Evolutionary conservation across 176 grass and related monocot genomes (phyloP).

Genomic region (Eleusine indica): DNA sequence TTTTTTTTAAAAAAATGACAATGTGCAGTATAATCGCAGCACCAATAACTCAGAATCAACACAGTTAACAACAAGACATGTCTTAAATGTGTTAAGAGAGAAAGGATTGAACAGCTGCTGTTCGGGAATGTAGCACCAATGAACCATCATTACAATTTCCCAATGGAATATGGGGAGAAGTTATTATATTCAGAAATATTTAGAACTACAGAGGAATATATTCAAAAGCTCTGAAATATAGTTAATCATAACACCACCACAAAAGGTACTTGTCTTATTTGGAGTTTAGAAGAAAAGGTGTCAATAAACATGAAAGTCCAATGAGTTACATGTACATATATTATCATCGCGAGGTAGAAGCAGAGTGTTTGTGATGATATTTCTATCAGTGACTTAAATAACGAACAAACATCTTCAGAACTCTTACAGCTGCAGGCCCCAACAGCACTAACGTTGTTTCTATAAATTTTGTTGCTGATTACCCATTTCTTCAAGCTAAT

Average conservation of each 20-base stretch:
- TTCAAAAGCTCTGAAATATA: background rate
- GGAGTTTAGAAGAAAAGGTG: background rate
- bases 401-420: slow-evolving; percentile 9
- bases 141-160: background rate
- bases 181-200: background rate
- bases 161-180: background rate
- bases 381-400: slow-evolving; percentile 5
- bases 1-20: background rate
- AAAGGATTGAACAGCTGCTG: background rate
- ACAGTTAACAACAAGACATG: background rate
- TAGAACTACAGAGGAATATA: background rate
- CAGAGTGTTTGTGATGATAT: slow-evolving; percentile 26
- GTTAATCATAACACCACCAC: background rate
- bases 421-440: background rate
- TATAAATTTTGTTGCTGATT: slow-evolving; percentile 13
- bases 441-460: too few species aligned
- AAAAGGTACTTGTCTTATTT: background rate
- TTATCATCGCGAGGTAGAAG: slow-evolving; percentile 8
- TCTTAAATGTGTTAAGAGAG: background rate
- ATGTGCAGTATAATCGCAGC: background rate
- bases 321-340: slow-evolving; percentile 30
- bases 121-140: background rate
- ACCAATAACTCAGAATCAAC: background rate
- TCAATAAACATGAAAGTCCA: background rate
- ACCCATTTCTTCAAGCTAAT: slow-evolving; percentile 24